Conservation (phyloP, 306 rosid species). For the Prunus kanzakura region DNA sequence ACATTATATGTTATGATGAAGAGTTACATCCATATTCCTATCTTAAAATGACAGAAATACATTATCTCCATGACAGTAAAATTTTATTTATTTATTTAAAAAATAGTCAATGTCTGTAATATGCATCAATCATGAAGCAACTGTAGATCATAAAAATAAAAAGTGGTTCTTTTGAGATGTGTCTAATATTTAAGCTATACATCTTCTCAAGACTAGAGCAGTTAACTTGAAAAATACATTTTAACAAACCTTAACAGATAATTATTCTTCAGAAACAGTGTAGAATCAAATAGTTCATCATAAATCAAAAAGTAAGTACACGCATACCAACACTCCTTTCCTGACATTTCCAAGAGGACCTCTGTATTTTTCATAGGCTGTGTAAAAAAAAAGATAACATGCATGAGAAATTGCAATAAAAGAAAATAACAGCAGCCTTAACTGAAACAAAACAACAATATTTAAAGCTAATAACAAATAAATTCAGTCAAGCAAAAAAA, state of each 20-base stretch:
- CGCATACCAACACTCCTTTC: slow-evolving; percentile 93
- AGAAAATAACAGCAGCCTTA: background rate
- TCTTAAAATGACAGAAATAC: background rate
- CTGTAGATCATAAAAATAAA: background rate
- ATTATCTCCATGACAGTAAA: background rate
- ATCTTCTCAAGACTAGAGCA: background rate
- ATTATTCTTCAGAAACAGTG: background rate
- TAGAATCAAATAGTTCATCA: slow-evolving; percentile 1
- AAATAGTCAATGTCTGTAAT: background rate
- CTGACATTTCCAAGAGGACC: slow-evolving; percentile 96
- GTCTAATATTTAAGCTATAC: background rate
- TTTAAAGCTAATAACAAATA: background rate
- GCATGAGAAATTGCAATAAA: background rate
- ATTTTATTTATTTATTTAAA: no score
- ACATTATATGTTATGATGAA: background rate
- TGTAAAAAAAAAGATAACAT: slow-evolving; percentile 20
- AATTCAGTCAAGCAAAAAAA: background rate
- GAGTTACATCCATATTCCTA: background rate
- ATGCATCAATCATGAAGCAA: background rate
- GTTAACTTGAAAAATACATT: background rate
- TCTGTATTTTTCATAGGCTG: slow-evolving; percentile 82
- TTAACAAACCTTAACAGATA: background rate
- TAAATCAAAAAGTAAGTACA: slow-evolving; percentile 20
- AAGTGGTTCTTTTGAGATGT: background rate
- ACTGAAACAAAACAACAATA: background rate